Percentiles rank a stretch among this genome's conserved stretches.
phyloP scores from a whole-genome alignment of 805 yeast genomes.

The Candida coquimbonensis region DNA sequence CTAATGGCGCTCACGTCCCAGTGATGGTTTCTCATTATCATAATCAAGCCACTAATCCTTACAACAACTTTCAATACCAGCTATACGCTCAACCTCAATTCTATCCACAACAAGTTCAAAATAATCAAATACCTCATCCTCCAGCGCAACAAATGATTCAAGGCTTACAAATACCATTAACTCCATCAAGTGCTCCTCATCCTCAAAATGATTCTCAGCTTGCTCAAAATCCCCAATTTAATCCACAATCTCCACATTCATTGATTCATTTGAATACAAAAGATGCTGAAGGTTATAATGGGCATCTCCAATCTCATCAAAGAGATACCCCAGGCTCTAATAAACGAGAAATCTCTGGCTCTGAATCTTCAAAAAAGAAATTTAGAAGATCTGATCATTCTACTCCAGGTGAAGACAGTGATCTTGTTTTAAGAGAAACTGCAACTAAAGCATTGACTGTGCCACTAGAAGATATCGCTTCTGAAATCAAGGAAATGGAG shows the following conservation, averaged over 20 bases:
- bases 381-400: conserved; percentile 22
- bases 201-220: conserved; percentile 1
- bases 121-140: conserved; percentile 1
- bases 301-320: conserved; percentile 21
- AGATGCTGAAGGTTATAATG: conserved; percentile 1
- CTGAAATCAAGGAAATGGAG: conserved; percentile 38
- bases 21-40: conserved; percentile 19
- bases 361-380: conserved; percentile 17
- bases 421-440: conserved; percentile 29
- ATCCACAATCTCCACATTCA: background rate
- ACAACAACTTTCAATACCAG: conserved; percentile 11
- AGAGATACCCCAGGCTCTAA: conserved; percentile 9
- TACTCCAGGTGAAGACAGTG: conserved; percentile 27
- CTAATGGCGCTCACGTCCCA: conserved; percentile 7
- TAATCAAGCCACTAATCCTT: conserved; percentile 1
- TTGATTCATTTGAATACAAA: conserved; percentile 5
- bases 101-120: conserved; percentile 9
- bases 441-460: conserved; percentile 24
- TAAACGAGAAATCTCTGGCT: conserved; percentile 12
- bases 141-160: conserved; percentile 4
- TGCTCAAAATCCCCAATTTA: conserved; percentile 4
- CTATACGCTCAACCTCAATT: conserved; percentile 9
- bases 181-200: conserved; percentile 9
- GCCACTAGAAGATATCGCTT: conserved; percentile 38
- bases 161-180: conserved; percentile 4